Base-by-base conservation (phyloP, 495 filamentous ascomycete species). In the Penicillium salamii region DNA sequence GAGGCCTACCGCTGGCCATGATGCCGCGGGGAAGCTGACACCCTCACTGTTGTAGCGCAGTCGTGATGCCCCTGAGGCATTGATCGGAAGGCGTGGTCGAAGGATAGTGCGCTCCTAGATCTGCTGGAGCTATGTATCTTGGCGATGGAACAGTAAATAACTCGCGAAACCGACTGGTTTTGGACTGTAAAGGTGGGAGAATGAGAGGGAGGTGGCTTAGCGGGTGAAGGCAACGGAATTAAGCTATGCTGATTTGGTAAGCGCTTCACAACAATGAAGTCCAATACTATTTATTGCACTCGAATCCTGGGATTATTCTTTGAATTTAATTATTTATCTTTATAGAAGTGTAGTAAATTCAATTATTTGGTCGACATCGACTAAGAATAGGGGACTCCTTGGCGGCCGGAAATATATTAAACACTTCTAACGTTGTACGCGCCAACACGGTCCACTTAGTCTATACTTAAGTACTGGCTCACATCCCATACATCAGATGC, bases 1-100 rank as follows among this genome's bases (percentile, higher is more conserved):
- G 74, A 55, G 80, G 83, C 74, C 87, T 85, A 70, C 83, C 86
- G 66, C 71, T 75, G 72, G 72, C 72, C 74, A 77, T 77, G 68
- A 61, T 71, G 63, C 46, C 63, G 56, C 59, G 60, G 65, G 62
- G 62, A 61, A 70, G 62, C 66, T 61, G 54, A 70, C 67, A 75
- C 63, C 69, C 63, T 66, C 62, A 69, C 50, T 66, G 54, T 43
- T 42, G 46, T 47, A 41, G 48, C 40, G 53, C 44, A 47, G 54
- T 55, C 42, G 38, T 46, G 38, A 54, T 65, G 66, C 65, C 70
- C 70, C 67, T 71, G 70, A 72, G 68, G 73, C 71, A 76, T 76
- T 67, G 68, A 74, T 70, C 54, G 49, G 18, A 43, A 52, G 20
- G 14, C 2, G 41, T 18, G 31, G 32, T 49, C 23, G 48, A 42